Percentiles rank a stretch among this genome's conserved stretches.
Conservation (phyloP, 1,139 yeast species). For the Nakaseomyces uthaithaninus region DNA sequence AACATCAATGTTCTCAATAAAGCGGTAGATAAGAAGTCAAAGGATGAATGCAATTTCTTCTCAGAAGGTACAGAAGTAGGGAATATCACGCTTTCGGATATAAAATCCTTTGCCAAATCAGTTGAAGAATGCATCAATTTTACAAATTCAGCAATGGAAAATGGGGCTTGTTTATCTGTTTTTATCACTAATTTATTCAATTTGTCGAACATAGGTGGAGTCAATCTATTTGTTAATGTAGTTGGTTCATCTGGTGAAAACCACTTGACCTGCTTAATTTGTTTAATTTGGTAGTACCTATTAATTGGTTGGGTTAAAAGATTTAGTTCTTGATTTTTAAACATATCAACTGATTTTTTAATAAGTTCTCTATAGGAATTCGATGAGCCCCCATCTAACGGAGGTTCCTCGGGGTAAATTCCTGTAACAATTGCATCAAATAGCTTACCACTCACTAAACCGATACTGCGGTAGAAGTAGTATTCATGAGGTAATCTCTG, state of each 20-base stretch:
- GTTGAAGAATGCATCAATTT: slow-evolving; percentile 21
- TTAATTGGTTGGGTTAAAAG: slow-evolving; percentile 66
- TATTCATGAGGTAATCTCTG: slow-evolving; percentile 84
- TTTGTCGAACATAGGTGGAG: slow-evolving; percentile 40
- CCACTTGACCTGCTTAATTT: slow-evolving; percentile 52
- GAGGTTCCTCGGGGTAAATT: slow-evolving; percentile 53
- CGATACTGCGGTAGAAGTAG: slow-evolving; percentile 72
- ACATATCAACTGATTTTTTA: slow-evolving; percentile 39
- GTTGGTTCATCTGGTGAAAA: slow-evolving; percentile 41
- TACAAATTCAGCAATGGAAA: slow-evolving; percentile 27
- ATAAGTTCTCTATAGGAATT: slow-evolving; percentile 53
- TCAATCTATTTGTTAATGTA: slow-evolving; percentile 45
- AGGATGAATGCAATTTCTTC: slow-evolving; percentile 35
- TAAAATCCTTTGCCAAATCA: slow-evolving; percentile 30
- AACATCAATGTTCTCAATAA: slow-evolving; percentile 51
- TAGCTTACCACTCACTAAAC: slow-evolving; percentile 58
- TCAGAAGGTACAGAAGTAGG: slow-evolving; percentile 29
- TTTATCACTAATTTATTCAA: slow-evolving; percentile 36
- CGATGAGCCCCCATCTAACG: slow-evolving; percentile 58
- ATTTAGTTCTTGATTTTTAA: slow-evolving; percentile 55
- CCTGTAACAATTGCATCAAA: slow-evolving; percentile 66
- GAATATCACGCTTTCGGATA: slow-evolving; percentile 35
- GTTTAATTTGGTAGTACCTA: slow-evolving; percentile 78
- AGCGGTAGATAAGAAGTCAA: slow-evolving; percentile 54
- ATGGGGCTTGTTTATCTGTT: slow-evolving; percentile 23